Conservation (phyloP, 169 alveolate species). For the Babesia caballi region DNA sequence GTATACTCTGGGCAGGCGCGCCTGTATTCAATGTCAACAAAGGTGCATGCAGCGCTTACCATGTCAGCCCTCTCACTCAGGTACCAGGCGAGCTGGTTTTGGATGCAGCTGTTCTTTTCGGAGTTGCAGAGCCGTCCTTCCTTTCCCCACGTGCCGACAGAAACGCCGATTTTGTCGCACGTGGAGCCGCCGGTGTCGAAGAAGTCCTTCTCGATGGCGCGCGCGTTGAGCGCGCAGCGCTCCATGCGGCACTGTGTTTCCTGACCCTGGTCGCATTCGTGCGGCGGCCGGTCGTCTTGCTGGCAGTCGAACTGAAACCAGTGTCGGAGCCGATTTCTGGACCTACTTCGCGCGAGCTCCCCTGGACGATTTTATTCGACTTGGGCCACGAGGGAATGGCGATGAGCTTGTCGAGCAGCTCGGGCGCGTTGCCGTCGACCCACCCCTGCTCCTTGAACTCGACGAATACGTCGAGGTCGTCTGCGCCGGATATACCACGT, state of each 20-base stretch:
- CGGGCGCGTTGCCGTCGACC: constrained; percentile 52
- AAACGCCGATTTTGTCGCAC: constrained; percentile 60
- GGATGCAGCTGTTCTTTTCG: constrained; percentile 19
- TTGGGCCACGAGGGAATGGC: constrained; percentile 60
- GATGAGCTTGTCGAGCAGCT: constrained; percentile 23
- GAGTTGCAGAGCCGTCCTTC: constrained; percentile 39
- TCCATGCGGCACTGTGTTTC: constrained; percentile 4
- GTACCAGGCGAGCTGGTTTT: constrained; percentile 57
- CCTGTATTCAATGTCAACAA: constrained; percentile 6
- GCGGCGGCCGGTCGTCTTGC: neutral
- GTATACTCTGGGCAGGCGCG: constrained; percentile 40
- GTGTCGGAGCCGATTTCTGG: neutral
- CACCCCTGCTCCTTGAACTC: constrained; percentile 1
- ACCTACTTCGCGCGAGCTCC: constrained; percentile 36
- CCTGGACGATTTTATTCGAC: constrained; percentile 34
- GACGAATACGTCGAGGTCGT: constrained; percentile 34
- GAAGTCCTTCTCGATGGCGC: constrained; percentile 40
- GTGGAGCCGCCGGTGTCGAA: constrained; percentile 37
- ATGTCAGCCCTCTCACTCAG: constrained; percentile 13
- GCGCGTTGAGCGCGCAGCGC: constrained; percentile 41
- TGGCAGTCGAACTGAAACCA: constrained; percentile 36
- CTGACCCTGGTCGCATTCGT: neutral
- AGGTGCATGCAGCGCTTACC: neutral
- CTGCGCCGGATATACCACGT: constrained; percentile 6
- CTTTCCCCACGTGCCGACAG: constrained; percentile 38